Evolutionary conservation across 2,329 filamentous ascomycete genomes (phyloP), one percentile per base, ranked within the genome.

Genomic region (Aureobasidium mangrovei): DNA sequence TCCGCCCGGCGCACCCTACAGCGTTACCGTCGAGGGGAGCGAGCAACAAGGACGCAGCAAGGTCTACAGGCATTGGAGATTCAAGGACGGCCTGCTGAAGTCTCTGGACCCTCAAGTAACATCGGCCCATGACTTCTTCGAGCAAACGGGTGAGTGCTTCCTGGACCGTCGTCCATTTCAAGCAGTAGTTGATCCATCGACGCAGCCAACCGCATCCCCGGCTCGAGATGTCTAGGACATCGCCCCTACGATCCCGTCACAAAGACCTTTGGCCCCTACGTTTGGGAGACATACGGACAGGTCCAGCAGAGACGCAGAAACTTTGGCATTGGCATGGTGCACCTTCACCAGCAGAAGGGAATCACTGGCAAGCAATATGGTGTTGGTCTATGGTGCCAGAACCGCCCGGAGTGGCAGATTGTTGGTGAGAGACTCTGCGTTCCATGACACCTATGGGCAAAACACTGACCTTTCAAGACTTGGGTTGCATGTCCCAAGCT

Each of bases 371-470:
- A 77, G 45, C 84, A 85, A 65, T 85, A 86, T 66, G 87, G 85
- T 52, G 76, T 94, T 59, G 89, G 88, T 26, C 71, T 95, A 47
- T 95, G 88, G 88, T 88, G 86, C 64, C 86, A 89, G 69, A 94
- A 94, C 70, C 79, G 88, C 57, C 84, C 88, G 0, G 88, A 95
- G 70, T 95, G 88, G 89, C 88, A 94, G 74, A 83, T 95, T 57
- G 81, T 84, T 54, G 83, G 83, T 85, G 67, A 62, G 76, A 60
- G 32, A 8, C 31, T 6, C 31, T 6, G 4, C 6, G 18, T 33
- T 7, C 38, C 12, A 9, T 28, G 24, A 27, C 35, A n/a, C 33
- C 3, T 2, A 12, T 26, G 9, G n/a, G 26, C 2, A 45, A 2
- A 6, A 9, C 18, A 48, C 35, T 12, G 28, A 4, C 10, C 24